Evolutionary conservation across 2,329 filamentous ascomycete genomes (phyloP), one percentile per base, ranked within the genome.

Genomic region (Penicillium aurantiogriseum): DNA sequence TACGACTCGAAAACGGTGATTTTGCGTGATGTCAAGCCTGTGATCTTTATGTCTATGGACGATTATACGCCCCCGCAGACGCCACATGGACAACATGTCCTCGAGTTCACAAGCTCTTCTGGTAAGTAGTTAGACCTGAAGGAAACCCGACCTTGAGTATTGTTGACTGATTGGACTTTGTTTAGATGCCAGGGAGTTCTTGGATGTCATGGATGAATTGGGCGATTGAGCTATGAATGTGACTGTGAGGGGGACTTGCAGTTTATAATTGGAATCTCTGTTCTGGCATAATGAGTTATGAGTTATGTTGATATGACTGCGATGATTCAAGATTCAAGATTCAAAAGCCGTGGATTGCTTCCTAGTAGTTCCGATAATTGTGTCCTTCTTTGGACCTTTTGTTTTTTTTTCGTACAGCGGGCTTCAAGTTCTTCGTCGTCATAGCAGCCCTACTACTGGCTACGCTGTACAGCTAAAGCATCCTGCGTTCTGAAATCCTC

Each of bases 11-110:
- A 74, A 39, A 76, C 77, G 1, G 70, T 85, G 2, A 69, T 80
- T 25, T 69, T 86, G 23, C 74, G 76, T n/a, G 76, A 81, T 46
- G 71, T 85, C 31, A 77, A 78, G 45, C 81, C 79, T 3, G 81
- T 80, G 54, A 73, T 85, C 17, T 84, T 86, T 63, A 73, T 72
- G 43, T 78, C 80, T 21, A 68, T 79, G 0, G 76, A 79, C 4
- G 59, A 63, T 25, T 87, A 85, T 65, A 69, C 63, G 17, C 76
- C 78, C 11, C 76, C 73, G 31, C 62, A 64, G 19, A 74, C 69
- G 2, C 27, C 58, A 1, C 65, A 66, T 17, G 77, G 76, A 4
- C 72, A 76, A 44, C 74, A 78, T 62, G 59, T 76, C 21, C 57
- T 81, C 27, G 71, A 68, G 13, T 80, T 80, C 57, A 69, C 60